Base-by-base conservation (phyloP, 768 basidiomycete genomes). In the Mycena latifolia region DNA sequence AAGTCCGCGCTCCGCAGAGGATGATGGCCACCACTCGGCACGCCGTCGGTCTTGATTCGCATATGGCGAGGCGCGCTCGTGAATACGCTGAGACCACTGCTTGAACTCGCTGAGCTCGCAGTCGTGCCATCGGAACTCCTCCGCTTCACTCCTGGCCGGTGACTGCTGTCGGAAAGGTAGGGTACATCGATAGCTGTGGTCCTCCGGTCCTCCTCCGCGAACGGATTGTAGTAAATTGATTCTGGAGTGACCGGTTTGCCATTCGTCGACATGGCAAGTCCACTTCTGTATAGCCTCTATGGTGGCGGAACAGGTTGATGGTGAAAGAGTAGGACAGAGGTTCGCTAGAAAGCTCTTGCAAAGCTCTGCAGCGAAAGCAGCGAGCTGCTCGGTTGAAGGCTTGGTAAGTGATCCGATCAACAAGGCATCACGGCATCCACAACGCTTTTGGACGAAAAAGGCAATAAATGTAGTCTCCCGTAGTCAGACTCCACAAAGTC, bases 1-100 rank as follows among this genome's bases (percentile, higher is more conserved):
- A 71, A 66, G 57, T 74, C 74, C 8, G 75, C 73, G 47, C 75
- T 77, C 35, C 74, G 72, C 48, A 75, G 68, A 39, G 76, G 75
- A 65, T 76, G 76, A 24, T 75, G 67, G 10, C 66, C 61, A 29
- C 67, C 55, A 50, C 61, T 67, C 25, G 25, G 50, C 35, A 60
- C 33, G 14, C 64, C 61, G 25, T 66, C 61, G 5, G 65, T 66
- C 43, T 55, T 53, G 18, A 62, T 59, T 11, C 58, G 61, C 58
- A 63, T 43, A 37, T 70, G 64, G 5, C 59, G 28, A 9, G 69
- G 59, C 7, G 55, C 28, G 37, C 46, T 70, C 4, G 67, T 61
- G 63, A 70, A 70, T 35, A 70, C 53, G 18, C 69, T 70, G 56
- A 70, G 61, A 15, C 65, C 69, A 31, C 69, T 70, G 28, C 69